phyloP scores from a whole-genome alignment of 106 monocot species.

The Alisma plantagoaquatica region DNA sequence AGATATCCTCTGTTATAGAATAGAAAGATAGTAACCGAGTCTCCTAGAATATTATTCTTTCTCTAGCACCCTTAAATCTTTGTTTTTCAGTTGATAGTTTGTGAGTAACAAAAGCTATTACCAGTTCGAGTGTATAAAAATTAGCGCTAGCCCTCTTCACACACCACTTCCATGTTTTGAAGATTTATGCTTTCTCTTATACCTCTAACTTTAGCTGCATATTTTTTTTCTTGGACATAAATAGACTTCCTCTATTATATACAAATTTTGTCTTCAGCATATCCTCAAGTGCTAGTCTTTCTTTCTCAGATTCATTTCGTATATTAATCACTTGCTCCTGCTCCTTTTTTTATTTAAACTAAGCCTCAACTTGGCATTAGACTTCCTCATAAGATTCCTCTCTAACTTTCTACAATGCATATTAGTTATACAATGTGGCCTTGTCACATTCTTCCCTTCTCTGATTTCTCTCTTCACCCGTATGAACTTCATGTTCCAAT shows the following conservation, averaged over 20 bases:
- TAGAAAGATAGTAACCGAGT: slow-evolving; percentile 93
- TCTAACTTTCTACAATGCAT: slow-evolving; percentile 63
- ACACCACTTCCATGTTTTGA: slow-evolving; percentile 54
- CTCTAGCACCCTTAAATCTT: slow-evolving; percentile 94
- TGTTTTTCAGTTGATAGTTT: slow-evolving; percentile 91
- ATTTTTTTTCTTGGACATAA: slow-evolving; percentile 72
- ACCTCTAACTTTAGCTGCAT: slow-evolving; percentile 72
- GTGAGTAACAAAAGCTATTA: slow-evolving; percentile 82
- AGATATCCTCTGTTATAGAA: slow-evolving; percentile 92
- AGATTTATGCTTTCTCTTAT: slow-evolving; percentile 48
- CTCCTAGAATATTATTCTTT: slow-evolving; percentile 87
- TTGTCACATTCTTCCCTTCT: slow-evolving; percentile 83
- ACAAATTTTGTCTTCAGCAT: slow-evolving; percentile 78
- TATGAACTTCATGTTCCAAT: slow-evolving; percentile 69
- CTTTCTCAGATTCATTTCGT: slow-evolving; percentile 86
- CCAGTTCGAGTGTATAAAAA: slow-evolving; percentile 91
- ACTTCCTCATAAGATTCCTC: slow-evolving; percentile 81
- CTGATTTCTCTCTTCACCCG: slow-evolving; percentile 76
- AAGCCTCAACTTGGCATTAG: slow-evolving; percentile 53
- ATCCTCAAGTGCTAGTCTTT: slow-evolving; percentile 66
- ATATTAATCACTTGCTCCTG: slow-evolving; percentile 78
- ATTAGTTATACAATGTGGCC: slow-evolving; percentile 66
- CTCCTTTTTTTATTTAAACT: slow-evolving; percentile 58
- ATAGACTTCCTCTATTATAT: slow-evolving; percentile 75
- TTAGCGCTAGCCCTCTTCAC: slow-evolving; percentile 99